Evolutionary conservation across 108 stramenopile genomes (phyloP), one percentile per base, ranked within the genome.

Genomic region (Parietichytrium sp.): DNA sequence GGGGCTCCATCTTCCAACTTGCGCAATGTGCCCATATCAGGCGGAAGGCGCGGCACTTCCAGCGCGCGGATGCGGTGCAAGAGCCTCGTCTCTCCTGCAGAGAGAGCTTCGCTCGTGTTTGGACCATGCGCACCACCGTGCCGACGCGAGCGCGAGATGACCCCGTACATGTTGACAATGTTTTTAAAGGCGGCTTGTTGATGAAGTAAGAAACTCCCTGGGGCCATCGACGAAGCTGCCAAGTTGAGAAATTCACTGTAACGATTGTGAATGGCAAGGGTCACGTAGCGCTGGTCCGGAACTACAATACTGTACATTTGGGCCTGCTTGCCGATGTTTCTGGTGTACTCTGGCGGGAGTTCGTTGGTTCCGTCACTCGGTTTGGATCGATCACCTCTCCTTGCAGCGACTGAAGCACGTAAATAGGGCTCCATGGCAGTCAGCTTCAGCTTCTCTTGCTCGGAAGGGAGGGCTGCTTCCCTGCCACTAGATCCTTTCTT

Each of bases 11-110:
- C 81, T n/a, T n/a, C n/a, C 4, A 26, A 4, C 45, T 54, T 78
- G 72, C 84, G 82, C 30, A 85, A 61, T 4, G 82, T 80, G 1
- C 84, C 86, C 4, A 86, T 47, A 38, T 85, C 84, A 10, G 86
- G 86, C 3, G 86, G 85, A 47, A 86, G 31, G 31, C 84, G 86
- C 2, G 86, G 86, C 23, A 86, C 83, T 12, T 78, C 83, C 29
- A 86, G 72, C 20, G 86, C 86, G 30, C 55, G 54, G n/a, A 81
- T 81, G 26, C 55, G 54, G 16, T 49, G 54, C 38, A 42, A 29
- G 7, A 81, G 47, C 20, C 80, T 23, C 54, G 27, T n/a, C 26
- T n/a, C 16, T 1, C 48, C 48, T 2, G 26, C 78, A 0, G 48
- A 49, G 25, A 79, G 78, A 25, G 78, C 47, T 20, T 79, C 78